Base-by-base conservation (phyloP, 2,329 filamentous ascomycete genomes). In the Capronia epimyces region DNA sequence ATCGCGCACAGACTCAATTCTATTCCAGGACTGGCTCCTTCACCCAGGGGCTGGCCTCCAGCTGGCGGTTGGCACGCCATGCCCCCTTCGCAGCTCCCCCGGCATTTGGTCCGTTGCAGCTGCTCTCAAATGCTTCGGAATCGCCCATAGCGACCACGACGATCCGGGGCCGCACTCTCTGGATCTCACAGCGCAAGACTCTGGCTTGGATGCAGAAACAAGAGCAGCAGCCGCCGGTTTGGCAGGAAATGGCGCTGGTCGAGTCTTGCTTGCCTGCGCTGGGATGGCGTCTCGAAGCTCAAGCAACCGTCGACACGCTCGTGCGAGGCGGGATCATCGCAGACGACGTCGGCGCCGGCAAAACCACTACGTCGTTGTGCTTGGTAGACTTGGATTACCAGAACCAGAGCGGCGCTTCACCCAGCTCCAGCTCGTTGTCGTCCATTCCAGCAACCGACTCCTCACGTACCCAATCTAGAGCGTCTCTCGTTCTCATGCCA, bases 341-440 rank as follows among this genome's bases (percentile, higher is more conserved):
- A 1, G 81, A 84, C 60, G 72, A 79, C 39, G 80, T 84, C 27
- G 82, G 80, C 0, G 86, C 82, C 60, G 83, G 83, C 0, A 86
- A 87, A 60, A 86, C 83, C 0, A 75, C 81, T 1, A 75, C 78
- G 0, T 75, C 75, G 1, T 69, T 86, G 10, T 80, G 73, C 1
- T 64, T 85, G 7, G 74, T 84, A 24, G 70, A 78, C 29, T 57
- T 27, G 63, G 63, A 52, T 31, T 46, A 49, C 32, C 60, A 66
- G 22, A 25, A 18, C 27, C n/a, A n/a, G n/a, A n/a, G n/a, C n/a
- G n/a, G n/a, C n/a, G n/a, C 37, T 10, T 40, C n/a, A 12, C 32
- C 12, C 20, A 25, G 15, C 20, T 22, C 3, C 34, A 20, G 2
- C 13, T 20, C 15, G 15, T n/a, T 13, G n/a, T 32, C 41, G 21